Evolutionary conservation across 768 basidiomycete genomes (phyloP), one percentile per base, ranked within the genome.

Genomic region (Mycena amicta): DNA sequence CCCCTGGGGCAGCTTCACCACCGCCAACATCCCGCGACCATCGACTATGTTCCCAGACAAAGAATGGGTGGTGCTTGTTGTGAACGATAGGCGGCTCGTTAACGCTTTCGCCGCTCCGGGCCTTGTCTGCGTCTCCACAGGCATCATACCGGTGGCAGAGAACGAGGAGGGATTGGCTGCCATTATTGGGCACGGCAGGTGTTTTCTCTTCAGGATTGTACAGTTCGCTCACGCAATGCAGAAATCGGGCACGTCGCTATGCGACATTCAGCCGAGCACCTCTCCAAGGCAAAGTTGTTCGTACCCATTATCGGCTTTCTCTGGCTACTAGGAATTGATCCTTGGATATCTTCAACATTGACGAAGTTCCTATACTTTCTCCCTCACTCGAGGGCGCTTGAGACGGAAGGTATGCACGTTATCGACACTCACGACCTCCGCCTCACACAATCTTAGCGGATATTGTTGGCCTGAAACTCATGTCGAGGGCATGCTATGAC

Each of bases 401-500:
- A 98, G 70, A 75, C 80, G 3, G 95, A 98, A 82, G 91, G 91
- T 86, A 29, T 53, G 67, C 37, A 25, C 39, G 23, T 13, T 31
- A 11, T 53, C 25, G 25, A 16, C 30, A 5, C 40, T 18, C 30
- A 22, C 31, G 1, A 13, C 23, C 43, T 39, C 58, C 20, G 30
- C 40, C 22, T 25, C 12, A 33, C 29, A 16, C 12, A 20, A 33
- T 47, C 30, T 16, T 62, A 93, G 95, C 95, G 33, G 95, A 98
- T 69, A 80, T 84, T 27, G 89, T 98, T 51, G 95, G 96, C 6
- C 71, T 98, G 46, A 80, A 81, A 5, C 77, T 98, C 26, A 89
- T 89, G 75, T 81, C 92, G 50, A 82, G 80, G 63, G 95, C 94
- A 0, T 98, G 95, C 73, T 98, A 85, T 69, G 83, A 98, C 67